Evolutionary conservation across 2,329 filamentous ascomycete genomes (phyloP).

Genomic region (Stachybotrys chlorohalonatus): DNA sequence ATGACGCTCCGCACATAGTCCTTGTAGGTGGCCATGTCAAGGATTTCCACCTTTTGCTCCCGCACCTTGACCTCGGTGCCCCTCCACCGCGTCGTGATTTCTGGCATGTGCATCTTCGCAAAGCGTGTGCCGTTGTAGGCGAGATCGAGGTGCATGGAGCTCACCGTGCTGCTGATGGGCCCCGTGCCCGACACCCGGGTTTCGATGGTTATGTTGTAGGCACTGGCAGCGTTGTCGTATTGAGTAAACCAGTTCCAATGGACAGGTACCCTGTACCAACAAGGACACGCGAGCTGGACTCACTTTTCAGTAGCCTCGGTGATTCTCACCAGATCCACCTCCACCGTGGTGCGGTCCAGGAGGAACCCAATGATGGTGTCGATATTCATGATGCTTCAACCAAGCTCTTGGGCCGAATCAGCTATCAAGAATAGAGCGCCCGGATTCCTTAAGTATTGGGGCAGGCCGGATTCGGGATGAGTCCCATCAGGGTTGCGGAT

Average conservation of each 20-base stretch:
- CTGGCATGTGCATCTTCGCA: slow-evolving; percentile 19
- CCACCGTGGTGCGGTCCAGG: slow-evolving; percentile 15
- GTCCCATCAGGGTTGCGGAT: slow-evolving; percentile 1
- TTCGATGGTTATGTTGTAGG: slow-evolving; percentile 18
- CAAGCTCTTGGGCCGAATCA: too few relatives aligned
- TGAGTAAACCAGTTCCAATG: too few relatives aligned
- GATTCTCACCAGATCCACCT: slow-evolving; percentile 19
- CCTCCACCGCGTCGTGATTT: slow-evolving; percentile 14
- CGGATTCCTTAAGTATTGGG: too few relatives aligned
- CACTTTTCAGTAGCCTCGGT: slow-evolving; percentile 19
- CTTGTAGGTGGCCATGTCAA: slow-evolving; percentile 16
- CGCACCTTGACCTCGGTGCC: slow-evolving; percentile 15
- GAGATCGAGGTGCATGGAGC: slow-evolving; percentile 17
- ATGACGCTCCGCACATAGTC: slow-evolving; percentile 21
- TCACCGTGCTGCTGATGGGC: slow-evolving; percentile 18
- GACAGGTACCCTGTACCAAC: too few relatives aligned
- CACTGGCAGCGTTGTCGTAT: slow-evolving; percentile 8
- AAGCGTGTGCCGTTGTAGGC: slow-evolving; percentile 18
- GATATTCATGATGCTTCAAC: slow-evolving; percentile 7
- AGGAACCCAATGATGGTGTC: slow-evolving; percentile 18
- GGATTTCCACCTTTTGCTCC: slow-evolving; percentile 18
- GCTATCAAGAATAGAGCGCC: too few relatives aligned
- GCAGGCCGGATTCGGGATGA: too few relatives aligned
- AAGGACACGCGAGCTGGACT: slow-evolving; percentile 2
- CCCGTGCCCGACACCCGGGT: slow-evolving; percentile 19